Evolutionary conservation across 1,284 basidiomycete species (phyloP), one percentile per base, ranked within the genome.

Genomic region (Athelia psychrophila): DNA sequence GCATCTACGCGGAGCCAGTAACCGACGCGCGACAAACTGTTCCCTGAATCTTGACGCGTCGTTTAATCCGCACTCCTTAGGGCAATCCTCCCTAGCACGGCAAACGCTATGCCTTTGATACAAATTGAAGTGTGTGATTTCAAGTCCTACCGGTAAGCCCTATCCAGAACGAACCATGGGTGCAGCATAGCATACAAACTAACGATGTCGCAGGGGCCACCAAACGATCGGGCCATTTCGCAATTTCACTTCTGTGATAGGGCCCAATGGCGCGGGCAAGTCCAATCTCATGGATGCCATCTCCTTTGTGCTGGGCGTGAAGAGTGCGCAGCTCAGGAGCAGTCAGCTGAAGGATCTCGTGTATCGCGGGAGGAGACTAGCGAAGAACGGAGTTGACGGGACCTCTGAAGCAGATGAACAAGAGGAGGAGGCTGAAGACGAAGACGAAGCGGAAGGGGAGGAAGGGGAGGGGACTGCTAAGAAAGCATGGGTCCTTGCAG

Each of bases 271-370:
- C 53, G 95, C 95, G 3, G 97, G 97, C 58, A 99, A 99, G 69
- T 96, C 93, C 32, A 99, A 99, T 68, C 83, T 99, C 56, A 99
- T 99, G 97, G 97, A 99, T 68, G 97, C 97, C 51, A 98, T 99
- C 60, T 99, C 97, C 2, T 99, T 99, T 67, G 97, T 99, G 4
- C 85, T 99, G 9, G 96, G 97, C 27, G 91, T 99, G 46, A 94
- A 95, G 74, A 94, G 91, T 51, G 89, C 88, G 1, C 94, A 98
- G 61, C 80, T 99, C 20, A 83, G 97, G 44, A 94, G 91, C 61
- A 93, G 91, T 48, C 95, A 98, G 62, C 79, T 99, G 30, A 93
- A 91, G 62, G 97, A 99, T 68, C 79, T 99, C 44, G 91, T 99
- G 12, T 99, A 98, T 71, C 90, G 96, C 33, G 94, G 93, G 16